Base-by-base conservation (phyloP, 768 basidiomycete species). In the Sarcodon sp. region DNA sequence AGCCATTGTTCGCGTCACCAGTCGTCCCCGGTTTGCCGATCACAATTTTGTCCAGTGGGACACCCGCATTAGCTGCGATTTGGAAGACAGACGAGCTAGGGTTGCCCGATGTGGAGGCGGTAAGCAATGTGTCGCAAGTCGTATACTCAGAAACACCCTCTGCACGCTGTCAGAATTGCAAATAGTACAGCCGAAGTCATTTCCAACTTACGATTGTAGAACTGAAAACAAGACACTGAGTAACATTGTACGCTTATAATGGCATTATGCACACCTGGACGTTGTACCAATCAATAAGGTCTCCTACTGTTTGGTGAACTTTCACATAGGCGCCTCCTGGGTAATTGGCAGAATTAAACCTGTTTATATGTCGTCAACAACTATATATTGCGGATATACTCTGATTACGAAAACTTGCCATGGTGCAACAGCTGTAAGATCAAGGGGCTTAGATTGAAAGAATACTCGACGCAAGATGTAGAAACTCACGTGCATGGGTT, bases 101-200 rank as follows among this genome's bases (percentile, higher is more conserved):
- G 21, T 27, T 27, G 36, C 65, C 59, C 47, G 61, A 67, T 3
- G 79, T 77, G 6, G 81, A 84, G 0, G 69, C 59, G 3, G 66
- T 76, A 44, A 87, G 63, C 31, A 89, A 72, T 36, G 69, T 71
- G 16, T 59, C 45, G 58, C 82, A 85, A 31, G 77, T 79, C 6
- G 77, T 78, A 58, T 83, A 85, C 55, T 82, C 82, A 10, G 62
- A 63, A 15, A 65, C 54, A 37, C 79, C 81, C 70, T 83, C 80
- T 82, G 59, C 21, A 37, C 32, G 7, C 1, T 7, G 5, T 46
- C 21, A 27, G 64, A 66, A 53, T 63, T 50, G 7, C 15, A 53
- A 36, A 36, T 43, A 12, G 13, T 37, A n/a, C 9, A 43, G 2
- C 41, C 2, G 46, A 8, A 15, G 18, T 21, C 12, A 35, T 13